These are phyloP conservation scores for Moringa oleifera DNA, from an alignment of 345 rosid genomes.

Conservation along the genomic window DNA sequence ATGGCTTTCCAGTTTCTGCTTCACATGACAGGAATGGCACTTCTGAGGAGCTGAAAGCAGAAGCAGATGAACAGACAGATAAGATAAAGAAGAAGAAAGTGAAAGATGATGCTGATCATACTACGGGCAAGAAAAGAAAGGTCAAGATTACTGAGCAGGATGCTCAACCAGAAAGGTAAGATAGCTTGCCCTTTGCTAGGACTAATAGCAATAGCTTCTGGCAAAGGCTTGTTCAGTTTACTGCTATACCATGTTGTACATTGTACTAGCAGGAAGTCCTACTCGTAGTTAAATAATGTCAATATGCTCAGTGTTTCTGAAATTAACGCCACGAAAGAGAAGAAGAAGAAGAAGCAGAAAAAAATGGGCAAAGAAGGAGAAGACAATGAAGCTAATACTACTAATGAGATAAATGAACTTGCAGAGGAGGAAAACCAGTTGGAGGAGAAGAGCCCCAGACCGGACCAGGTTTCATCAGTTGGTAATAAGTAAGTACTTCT, in stretches of 20 bases:
- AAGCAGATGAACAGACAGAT: constrained; percentile 10
- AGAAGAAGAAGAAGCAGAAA: constrained; percentile 61
- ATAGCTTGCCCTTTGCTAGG: background rate
- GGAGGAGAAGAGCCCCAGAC: constrained; percentile 27
- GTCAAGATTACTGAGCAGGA: constrained; percentile 49
- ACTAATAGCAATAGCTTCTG: background rate
- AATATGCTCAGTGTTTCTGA: constrained; percentile 14
- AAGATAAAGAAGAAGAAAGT: constrained; percentile 27
- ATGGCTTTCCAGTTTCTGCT: constrained; percentile 69
- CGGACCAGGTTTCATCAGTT: constrained; percentile 24
- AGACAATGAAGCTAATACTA: constrained; percentile 19
- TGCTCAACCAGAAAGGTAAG: constrained; percentile 55
- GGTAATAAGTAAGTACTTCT: constrained; percentile 35
- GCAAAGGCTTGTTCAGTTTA: constrained; percentile 1
- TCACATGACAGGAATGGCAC: constrained; percentile 23
- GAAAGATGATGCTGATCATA: constrained; percentile 25
- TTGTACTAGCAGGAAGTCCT: constrained; percentile 1
- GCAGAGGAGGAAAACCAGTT: constrained; percentile 22
- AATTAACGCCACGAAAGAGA: constrained; percentile 42
- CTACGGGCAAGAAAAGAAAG: constrained; percentile 54
- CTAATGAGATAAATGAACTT: constrained; percentile 12
- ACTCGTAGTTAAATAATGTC: background rate
- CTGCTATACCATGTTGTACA: background rate
- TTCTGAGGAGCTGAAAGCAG: constrained; percentile 19
- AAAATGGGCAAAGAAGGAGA: constrained; percentile 27